Base-by-base conservation (phyloP, 495 filamentous ascomycete genomes). In the Thermochaetoides thermophila region DNA sequence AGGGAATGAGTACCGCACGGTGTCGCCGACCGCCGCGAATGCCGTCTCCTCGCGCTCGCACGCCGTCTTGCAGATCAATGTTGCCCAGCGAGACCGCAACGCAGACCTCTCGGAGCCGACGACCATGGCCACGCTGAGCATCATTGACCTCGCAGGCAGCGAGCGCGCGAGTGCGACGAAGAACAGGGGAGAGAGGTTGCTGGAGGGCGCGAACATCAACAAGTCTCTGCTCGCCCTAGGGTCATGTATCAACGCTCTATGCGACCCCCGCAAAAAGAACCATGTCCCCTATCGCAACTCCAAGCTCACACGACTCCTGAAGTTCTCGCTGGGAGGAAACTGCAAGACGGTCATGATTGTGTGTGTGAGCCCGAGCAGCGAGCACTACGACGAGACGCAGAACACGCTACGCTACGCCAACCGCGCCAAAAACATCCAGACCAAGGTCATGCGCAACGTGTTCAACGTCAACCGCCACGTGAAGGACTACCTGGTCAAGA, bases 261-360 rank as follows among this genome's bases (percentile, higher is more conserved):
- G 89, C 60, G 89, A 99, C 53, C 76, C 82, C 13, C 73, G 80
- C 21, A 94, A 91, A 62, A 76, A 71, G 34, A 92, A 92, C 43
- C 89, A 99, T 49, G 78, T 99, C 9, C 89, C 89, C 2, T 99
- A 99, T 60, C 74, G 89, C 37, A 95, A 99, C 57, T 95, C 86
- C 20, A 99, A 96, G 48, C 74, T 99, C 30, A 99, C 89, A 2
- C 79, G 89, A 26, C 63, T 99, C 1, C 72, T 99, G 17, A 99
- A 99, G 43, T 99, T 99, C 59, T 91, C 85, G 2, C 69, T 99
- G 1, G 89, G 89, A 27, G 89, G 89, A 2, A 99, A 99, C 52
- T 99, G 89, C 63, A 86, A 82, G 61, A 99, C 89, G 8, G 89
- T 99, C 46, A 99, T 99, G 89, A 99, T 99, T 47, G 89, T 99